Conservation (phyloP, 73 alveolate species). For the Tetrahymena elliotti region DNA sequence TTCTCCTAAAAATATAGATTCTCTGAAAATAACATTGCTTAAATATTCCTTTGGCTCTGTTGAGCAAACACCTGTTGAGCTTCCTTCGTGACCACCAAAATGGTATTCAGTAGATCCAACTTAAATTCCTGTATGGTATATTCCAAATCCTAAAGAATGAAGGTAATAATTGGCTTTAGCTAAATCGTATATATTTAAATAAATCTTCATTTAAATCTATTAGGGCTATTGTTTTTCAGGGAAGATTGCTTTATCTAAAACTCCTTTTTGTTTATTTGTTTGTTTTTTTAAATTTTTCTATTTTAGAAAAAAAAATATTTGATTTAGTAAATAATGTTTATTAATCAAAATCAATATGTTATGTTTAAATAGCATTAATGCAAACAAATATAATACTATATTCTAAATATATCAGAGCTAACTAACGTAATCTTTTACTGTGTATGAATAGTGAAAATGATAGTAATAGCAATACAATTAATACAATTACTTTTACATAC, state of each 20-base stretch:
- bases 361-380: not conserved
- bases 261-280: not conserved
- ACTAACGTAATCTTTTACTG: not conserved
- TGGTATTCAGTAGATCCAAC: not conserved
- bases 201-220: not conserved
- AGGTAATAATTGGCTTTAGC: not conserved
- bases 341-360: too few relatives aligned
- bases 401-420: not conserved
- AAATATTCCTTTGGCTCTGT: not conserved
- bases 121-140: not conserved
- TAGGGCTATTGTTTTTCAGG: not conserved
- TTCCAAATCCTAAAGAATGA: not conserved
- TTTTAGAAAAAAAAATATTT: not conserved
- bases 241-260: too few relatives aligned
- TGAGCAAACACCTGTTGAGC: not conserved
- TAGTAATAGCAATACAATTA: too few relatives aligned
- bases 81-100: not conserved
- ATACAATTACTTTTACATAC: too few relatives aligned
- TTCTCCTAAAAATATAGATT: not conserved
- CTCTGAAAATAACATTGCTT: not conserved
- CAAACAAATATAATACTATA: not conserved
- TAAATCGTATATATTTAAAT: not conserved
- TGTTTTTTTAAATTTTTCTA: not conserved
- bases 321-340: not conserved
- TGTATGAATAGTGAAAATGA: not conserved